These are phyloP conservation scores for Exserohilum turcica DNA, from an alignment of 2,329 filamentous ascomycete genomes.

Conservation along the genomic window DNA sequence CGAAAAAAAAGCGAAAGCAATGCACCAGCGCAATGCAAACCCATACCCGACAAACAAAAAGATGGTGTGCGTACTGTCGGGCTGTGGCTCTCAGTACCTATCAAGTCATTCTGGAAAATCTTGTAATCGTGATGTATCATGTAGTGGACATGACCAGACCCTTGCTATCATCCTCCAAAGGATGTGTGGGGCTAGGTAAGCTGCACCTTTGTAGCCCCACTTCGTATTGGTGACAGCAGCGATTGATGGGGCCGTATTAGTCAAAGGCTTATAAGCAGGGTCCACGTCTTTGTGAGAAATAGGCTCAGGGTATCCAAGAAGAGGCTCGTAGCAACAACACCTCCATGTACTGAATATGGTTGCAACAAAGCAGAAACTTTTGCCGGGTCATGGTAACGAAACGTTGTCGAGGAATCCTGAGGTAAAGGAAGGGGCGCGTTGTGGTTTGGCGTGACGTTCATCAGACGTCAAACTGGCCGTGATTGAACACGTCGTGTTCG, in stretches of 20 bases:
- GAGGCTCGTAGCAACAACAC: constrained; percentile 27
- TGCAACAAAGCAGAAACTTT: constrained; percentile 39
- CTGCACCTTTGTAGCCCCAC: constrained; percentile 1
- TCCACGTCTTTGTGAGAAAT: constrained; percentile 25
- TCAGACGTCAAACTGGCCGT: constrained; percentile 47
- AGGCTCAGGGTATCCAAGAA: constrained; percentile 40
- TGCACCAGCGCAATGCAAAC: constrained; percentile 44
- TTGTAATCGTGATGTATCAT: constrained; percentile 10
- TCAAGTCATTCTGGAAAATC: constrained; percentile 17
- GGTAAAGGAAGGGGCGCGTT: constrained; percentile 8
- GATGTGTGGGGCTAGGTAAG: constrained; percentile 4
- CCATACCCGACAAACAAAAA: constrained; percentile 24
- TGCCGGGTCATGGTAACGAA: constrained; percentile 26
- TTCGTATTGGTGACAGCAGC: constrained; percentile 14
- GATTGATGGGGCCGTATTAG: constrained; percentile 9
- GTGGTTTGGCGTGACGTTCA: constrained; percentile 12
- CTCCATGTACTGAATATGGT: constrained; percentile 24
- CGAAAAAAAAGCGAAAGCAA: constrained; percentile 31
- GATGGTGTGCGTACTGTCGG: constrained; percentile 21
- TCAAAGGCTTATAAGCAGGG: constrained; percentile 26
- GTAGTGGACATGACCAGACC: background rate
- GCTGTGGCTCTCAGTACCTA: constrained; percentile 7
- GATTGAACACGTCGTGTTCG: constrained; percentile 56
- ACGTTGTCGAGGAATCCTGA: constrained; percentile 14
- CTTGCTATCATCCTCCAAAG: constrained; percentile 1